These are phyloP conservation scores for Cryphonectria carpinicola DNA, from an alignment of 2,329 filamentous ascomycete genomes.

Conservation along the genomic window DNA sequence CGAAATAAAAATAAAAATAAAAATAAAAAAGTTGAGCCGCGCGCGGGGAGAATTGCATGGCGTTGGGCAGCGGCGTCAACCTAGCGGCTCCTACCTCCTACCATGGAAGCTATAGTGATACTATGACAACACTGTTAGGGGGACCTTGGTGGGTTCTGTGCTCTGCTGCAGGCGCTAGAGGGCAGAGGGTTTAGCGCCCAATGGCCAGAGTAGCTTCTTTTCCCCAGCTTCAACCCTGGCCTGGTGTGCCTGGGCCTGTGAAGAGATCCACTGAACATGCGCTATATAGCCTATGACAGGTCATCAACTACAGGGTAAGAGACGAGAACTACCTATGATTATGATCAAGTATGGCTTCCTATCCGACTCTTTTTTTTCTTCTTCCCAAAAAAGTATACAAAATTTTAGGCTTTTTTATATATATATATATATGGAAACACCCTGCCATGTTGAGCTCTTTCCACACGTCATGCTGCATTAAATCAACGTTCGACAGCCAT, in stretches of 20 bases:
- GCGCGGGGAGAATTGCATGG: background rate
- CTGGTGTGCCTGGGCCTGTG: background rate
- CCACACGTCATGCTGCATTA: too few species aligned
- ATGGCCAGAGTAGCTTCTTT: background rate
- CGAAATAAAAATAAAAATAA: too few species aligned
- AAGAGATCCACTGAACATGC: background rate
- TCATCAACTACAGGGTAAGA: background rate
- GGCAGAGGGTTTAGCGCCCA: background rate
- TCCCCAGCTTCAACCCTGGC: slow-evolving; percentile 3
- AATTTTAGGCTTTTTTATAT: too few species aligned
- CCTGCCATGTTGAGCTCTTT: too few species aligned
- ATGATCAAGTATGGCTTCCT: background rate
- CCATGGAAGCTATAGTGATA: background rate
- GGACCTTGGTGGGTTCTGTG: background rate
- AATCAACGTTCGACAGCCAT: too few species aligned
- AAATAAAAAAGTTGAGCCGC: slow-evolving; percentile 2
- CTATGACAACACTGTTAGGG: background rate
- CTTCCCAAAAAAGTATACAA: too few species aligned
- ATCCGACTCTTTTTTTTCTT: background rate
- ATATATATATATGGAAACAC: too few species aligned
- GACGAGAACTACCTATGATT: too few species aligned
- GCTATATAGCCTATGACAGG: background rate
- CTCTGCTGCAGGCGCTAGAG: background rate
- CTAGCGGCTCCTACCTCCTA: background rate
- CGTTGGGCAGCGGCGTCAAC: background rate